Percentiles rank a stretch among this genome's conserved stretches.
phyloP scores from a whole-genome alignment of 805 yeast genomes.

The Candida bentonensis region DNA sequence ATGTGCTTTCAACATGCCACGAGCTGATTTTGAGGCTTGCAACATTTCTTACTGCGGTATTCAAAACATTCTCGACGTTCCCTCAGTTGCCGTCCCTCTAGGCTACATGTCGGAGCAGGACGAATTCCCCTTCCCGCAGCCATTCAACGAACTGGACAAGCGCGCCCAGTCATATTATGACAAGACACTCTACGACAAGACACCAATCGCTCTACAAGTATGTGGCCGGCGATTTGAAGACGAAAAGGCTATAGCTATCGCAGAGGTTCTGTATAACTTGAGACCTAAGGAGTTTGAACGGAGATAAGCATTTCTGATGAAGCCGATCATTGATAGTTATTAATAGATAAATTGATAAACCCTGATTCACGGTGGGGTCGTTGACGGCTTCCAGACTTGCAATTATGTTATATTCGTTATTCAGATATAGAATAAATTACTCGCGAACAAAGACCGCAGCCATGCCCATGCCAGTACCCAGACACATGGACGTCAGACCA shows the following conservation, averaged over 20 bases:
- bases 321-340: too few species aligned
- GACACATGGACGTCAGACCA: slow-evolving; percentile 93
- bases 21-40: not conserved
- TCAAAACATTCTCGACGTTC: not conserved
- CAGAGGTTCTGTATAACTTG: too few species aligned
- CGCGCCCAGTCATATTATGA: not conserved
- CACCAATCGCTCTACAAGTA: not conserved
- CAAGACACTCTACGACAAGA: not conserved
- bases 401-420: too few species aligned
- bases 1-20: slow-evolving; percentile 1
- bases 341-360: too few species aligned
- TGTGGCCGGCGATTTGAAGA: not conserved
- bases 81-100: not conserved
- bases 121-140: not conserved
- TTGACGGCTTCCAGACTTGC: too few species aligned
- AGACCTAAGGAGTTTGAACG: too few species aligned
- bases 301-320: too few species aligned
- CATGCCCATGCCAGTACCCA: slow-evolving; percentile 98
- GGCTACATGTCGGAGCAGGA: not conserved
- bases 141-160: not conserved
- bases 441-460: slow-evolving; percentile 78
- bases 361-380: too few species aligned
- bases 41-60: not conserved
- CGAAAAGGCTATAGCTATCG: not conserved
- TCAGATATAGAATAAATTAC: too few species aligned